Evolutionary conservation across 2,329 filamentous ascomycete genomes (phyloP), one percentile per base, ranked within the genome.

Genomic region (Nothopassalora personata): DNA sequence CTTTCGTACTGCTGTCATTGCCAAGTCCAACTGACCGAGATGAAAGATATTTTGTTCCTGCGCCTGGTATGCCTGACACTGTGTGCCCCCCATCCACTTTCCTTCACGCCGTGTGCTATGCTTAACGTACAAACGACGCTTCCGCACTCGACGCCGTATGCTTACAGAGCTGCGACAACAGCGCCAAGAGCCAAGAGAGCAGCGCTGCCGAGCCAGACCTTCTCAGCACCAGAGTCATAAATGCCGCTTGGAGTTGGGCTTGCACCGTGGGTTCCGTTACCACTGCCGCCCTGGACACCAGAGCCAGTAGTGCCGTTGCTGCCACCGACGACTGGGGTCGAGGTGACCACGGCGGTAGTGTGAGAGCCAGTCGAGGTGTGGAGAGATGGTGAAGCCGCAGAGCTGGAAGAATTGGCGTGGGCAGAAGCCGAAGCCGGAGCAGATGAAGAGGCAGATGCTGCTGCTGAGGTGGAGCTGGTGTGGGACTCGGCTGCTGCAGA

Each of bases 131-230:
- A 36, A 36, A 36, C 8, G 34, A 36, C 1, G 5, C 34, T 36
- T 36, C 15, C 23, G 10, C 5, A 19, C 27, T 53, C 33, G 54
- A 50, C 33, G 53, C 49, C 53, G 11, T 50, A 61, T 34, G 43
- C 43, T 53, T 58, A 65, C n/a, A 65, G 58, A 34, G 52, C 59
- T 48, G 58, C 59, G 43, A 65, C 61, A 11, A 62, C 43, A 23
- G 56, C 63, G n/a, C 57, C 61, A 7, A 74, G 4, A 77, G 11
- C 39, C 63, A 66, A 54, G 71, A 78, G 45, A 0, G 71, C 73
- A 9, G 72, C 58, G 23, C 78, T 72, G 18, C 76, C 77, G 23
- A 81, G 67, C 78, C 78, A 81, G 28, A 81, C 63, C 60, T 80
- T 76, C 1, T 80, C 73, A 0, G 78, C 79, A 2, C 79, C 79